phyloP scores from a whole-genome alignment of 805 yeast genomes.

The Lipomyces yamadae region DNA sequence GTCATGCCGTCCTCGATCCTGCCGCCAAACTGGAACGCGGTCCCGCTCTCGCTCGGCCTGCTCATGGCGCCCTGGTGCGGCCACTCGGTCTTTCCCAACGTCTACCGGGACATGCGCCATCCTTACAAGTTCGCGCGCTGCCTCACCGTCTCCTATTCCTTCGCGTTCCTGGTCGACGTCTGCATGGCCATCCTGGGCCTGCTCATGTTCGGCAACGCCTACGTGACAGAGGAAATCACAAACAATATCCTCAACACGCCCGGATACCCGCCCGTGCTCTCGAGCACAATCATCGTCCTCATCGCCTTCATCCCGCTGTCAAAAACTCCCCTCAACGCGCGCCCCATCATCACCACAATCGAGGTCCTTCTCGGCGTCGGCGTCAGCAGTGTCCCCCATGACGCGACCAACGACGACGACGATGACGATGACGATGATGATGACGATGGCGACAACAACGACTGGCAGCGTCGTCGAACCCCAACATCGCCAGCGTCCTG shows the following conservation, averaged over 20 bases:
- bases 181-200: conserved; percentile 69
- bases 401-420: not conserved
- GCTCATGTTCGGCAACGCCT: conserved; percentile 74
- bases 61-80: conserved; percentile 77
- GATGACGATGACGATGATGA: not conserved
- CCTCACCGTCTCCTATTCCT: conserved; percentile 59
- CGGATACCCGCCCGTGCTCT: conserved; percentile 70
- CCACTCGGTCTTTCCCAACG: conserved; percentile 80
- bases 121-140: conserved; percentile 63
- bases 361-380: conserved; percentile 55
- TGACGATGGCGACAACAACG: not conserved
- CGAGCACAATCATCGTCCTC: conserved; percentile 57
- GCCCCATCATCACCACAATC: conserved; percentile 76
- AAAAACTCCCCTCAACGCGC: conserved; percentile 79
- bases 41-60: conserved; percentile 50
- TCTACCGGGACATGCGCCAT: conserved; percentile 74
- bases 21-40: conserved; percentile 62
- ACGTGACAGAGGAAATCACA: conserved; percentile 52
- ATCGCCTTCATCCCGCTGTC: conserved; percentile 86
- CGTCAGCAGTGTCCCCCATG: conserved; percentile 23
- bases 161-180: conserved; percentile 63
- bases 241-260: conserved; percentile 68
- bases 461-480: not conserved
- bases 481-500: too few species aligned
- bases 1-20: conserved; percentile 69